Base-by-base conservation (phyloP, 225 moss, liverwort and hornwort genomes). In the Sphagnum contortum region DNA sequence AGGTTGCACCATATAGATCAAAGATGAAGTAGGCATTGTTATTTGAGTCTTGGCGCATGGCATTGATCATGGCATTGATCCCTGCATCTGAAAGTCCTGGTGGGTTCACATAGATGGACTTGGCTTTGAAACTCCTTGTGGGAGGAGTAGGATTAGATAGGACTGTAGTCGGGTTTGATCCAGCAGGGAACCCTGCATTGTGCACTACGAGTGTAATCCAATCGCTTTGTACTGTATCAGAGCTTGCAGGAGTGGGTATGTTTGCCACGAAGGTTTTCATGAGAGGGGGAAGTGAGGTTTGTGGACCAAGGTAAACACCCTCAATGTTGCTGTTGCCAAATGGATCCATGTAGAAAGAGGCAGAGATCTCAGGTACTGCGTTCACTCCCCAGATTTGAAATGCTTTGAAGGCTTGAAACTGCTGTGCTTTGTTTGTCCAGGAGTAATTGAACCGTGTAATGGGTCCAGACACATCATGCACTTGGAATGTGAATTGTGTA, bases 401-500 rank as follows among this genome's bases (percentile, higher is more conserved):
- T 0, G 93, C 90, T 60, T 88, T 82, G 69, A 84, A 62, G 49
- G 80, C 74, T 54, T 80, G 73, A 49, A 66, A 67, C 70, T 83
- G 84, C 48, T 73, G 55, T 0, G 68, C 8, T 46, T 61, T 79
- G 52, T 45, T 63, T 0, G 57, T 48, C 80, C 77, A 94, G 0
- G 60, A 46, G 74, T 88, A 90, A 13, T 78, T 77, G 64, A 94
- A 94, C 49, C 79, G 88, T 5, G 93, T 90, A 0, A 88, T 78
- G 0, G 81, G 79, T 8, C 52, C 12, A 0, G 93, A 88, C 0
- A 94, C 93, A 52, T 90, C 84, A 14, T 69, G 66, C 62, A 79
- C 69, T 8, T 78, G 73, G 80, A 94, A 94, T 9, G 75, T 90
- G 76, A 94, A 90, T 50, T 87, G 84, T 3, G 82, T 87, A 13